Evolutionary conservation across 2,329 filamentous ascomycete genomes (phyloP).

Genomic region (Ceratocystis colombiana): DNA sequence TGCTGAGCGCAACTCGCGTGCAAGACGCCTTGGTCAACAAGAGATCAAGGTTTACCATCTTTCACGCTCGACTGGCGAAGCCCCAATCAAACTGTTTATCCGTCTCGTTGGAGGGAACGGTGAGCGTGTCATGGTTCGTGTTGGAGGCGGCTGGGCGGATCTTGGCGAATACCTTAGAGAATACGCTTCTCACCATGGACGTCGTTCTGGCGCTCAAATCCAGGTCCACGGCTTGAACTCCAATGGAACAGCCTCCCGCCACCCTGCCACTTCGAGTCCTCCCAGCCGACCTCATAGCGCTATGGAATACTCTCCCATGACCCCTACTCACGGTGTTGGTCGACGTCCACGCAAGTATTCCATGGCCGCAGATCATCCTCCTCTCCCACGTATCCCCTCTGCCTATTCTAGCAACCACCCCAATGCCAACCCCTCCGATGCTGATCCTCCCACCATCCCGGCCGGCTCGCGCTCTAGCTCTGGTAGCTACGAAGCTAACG

Average conservation of each 20-base stretch:
- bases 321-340: constrained; percentile 39
- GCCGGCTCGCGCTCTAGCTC: constrained; percentile 44
- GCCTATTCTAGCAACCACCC: constrained; percentile 37
- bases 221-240: constrained; percentile 37
- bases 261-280: constrained; percentile 34
- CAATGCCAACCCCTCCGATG: constrained; percentile 26
- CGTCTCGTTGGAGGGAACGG: constrained; percentile 81
- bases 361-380: constrained; percentile 28
- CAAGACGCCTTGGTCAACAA: constrained; percentile 40
- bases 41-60: constrained; percentile 92
- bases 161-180: constrained; percentile 88
- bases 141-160: constrained; percentile 97
- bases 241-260: neutral
- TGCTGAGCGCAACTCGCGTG: constrained; percentile 42
- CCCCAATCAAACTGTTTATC: constrained; percentile 90
- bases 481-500: constrained; percentile 44
- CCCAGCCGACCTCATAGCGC: constrained; percentile 35
- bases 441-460: constrained; percentile 32
- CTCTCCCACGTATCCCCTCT: constrained; percentile 29
- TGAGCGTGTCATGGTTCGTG: constrained; percentile 93
- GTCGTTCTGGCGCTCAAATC: constrained; percentile 50
- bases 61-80: constrained; percentile 68
- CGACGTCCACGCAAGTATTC: constrained; percentile 45
- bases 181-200: constrained; percentile 83
- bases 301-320: constrained; percentile 33